These are phyloP conservation scores for Xylariaceae sp. DNA, from an alignment of 2,329 filamentous ascomycete species.

Conservation along the genomic window DNA sequence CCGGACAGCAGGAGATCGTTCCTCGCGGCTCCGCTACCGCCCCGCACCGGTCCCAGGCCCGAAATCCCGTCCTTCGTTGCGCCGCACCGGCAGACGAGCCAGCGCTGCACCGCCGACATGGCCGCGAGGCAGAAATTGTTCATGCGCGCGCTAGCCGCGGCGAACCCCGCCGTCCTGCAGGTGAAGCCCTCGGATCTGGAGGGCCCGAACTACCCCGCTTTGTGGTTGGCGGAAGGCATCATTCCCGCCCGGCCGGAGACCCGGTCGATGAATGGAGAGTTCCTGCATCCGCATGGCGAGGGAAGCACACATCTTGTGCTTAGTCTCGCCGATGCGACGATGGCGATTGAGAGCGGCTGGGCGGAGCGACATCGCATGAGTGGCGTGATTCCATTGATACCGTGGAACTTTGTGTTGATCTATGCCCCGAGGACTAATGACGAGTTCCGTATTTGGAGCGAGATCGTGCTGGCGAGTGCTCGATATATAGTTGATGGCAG, in stretches of 20 bases:
- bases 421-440: conserved; percentile 43
- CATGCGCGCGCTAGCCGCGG: conserved; percentile 23
- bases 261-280: conserved; percentile 34
- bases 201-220: conserved; percentile 32
- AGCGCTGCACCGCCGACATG: conserved; percentile 19
- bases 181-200: conserved; percentile 38
- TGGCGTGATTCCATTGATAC: conserved; percentile 30
- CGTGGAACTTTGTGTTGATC: conserved; percentile 41
- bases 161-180: conserved; percentile 33
- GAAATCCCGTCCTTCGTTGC: conserved; percentile 38
- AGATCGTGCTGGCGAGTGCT: conserved; percentile 23
- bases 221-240: conserved; percentile 23
- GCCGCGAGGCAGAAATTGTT: conserved; percentile 30
- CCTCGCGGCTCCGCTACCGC: conserved; percentile 17
- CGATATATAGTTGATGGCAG: conserved; percentile 19
- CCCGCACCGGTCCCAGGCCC: conserved; percentile 33
- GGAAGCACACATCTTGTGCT: conserved; percentile 43
- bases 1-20: conserved; percentile 31
- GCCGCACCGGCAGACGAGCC: conserved; percentile 42
- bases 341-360: conserved; percentile 41
- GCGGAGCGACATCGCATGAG: conserved; percentile 43
- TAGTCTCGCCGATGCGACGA: conserved; percentile 41
- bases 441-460: conserved; percentile 38
- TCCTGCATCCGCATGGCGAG: conserved; percentile 42
- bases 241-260: conserved; percentile 3